A percentile compares a stretch with the other conserved stretches of the same genome.
These are phyloP conservation scores for Dimargaris cristalligena DNA, from an alignment of 192 early-diverging fungal species.

Conservation along the genomic window DNA sequence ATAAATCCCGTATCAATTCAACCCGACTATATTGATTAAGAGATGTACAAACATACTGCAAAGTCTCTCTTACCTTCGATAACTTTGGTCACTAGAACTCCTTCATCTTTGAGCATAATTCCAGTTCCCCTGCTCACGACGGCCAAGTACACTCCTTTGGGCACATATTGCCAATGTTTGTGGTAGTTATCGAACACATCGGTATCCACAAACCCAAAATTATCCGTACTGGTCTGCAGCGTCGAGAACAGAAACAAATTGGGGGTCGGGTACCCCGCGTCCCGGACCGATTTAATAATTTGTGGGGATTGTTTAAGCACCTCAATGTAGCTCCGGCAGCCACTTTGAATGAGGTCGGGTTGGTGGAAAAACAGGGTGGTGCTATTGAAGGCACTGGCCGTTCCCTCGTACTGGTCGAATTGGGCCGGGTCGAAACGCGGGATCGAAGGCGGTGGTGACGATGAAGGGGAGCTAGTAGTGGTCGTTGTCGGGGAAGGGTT, in stretches of 20 bases:
- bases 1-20: no score
- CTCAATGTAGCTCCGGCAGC: slow-evolving; percentile 1
- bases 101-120: neutral
- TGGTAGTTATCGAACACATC: slow-evolving; percentile 3
- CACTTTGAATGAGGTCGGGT: neutral
- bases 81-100: neutral
- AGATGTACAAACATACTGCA: neutral
- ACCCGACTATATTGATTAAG: neutral
- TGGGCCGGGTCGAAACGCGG: no score
- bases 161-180: slow-evolving; percentile 5
- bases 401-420: no score
- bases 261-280: neutral
- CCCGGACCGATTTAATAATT: neutral
- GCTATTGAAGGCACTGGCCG: neutral
- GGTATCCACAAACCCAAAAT: slow-evolving; percentile 6
- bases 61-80: neutral
- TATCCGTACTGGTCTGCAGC: neutral
- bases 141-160: neutral
- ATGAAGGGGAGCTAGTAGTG: neutral
- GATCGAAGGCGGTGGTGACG: neutral
- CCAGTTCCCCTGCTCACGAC: neutral
- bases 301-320: neutral
- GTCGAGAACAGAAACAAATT: neutral
- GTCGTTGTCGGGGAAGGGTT: neutral
- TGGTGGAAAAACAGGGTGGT: slow-evolving; percentile 9